phyloP scores from a whole-genome alignment of 2,329 filamentous ascomycete genomes.

The Fusarium nisikadoi region DNA sequence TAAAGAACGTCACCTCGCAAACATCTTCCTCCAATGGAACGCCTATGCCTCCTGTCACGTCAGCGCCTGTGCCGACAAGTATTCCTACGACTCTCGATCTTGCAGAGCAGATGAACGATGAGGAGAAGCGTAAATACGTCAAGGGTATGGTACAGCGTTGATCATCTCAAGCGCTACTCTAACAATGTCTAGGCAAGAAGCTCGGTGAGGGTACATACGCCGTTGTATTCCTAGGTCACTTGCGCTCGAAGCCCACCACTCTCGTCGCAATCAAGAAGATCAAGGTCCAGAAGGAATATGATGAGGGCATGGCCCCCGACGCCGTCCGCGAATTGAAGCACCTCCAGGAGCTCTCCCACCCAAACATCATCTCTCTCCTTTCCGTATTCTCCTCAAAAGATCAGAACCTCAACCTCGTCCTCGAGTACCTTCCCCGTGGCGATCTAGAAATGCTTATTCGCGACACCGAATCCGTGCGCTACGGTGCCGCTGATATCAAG shows the following conservation, averaged over 20 bases:
- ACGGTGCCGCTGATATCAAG: slow-evolving; percentile 91
- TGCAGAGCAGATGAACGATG: slow-evolving; percentile 85
- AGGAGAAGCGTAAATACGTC: slow-evolving; percentile 87
- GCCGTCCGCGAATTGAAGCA: slow-evolving; percentile 96
- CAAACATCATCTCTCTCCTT: slow-evolving; percentile 93
- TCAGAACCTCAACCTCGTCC: slow-evolving; percentile 94
- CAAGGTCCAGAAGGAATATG: slow-evolving; percentile 86
- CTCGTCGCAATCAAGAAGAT: slow-evolving; percentile 95
- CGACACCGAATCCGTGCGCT: slow-evolving; percentile 80
- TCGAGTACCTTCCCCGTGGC: slow-evolving; percentile 93
- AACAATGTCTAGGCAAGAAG: slow-evolving; percentile 73
- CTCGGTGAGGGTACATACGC: slow-evolving; percentile 98
- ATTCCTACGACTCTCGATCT: slow-evolving; percentile 62
- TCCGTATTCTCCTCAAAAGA: slow-evolving; percentile 96
- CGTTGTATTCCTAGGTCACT: slow-evolving; percentile 89
- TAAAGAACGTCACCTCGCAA: slow-evolving; percentile 53
- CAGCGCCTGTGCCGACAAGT: slow-evolving; percentile 45
- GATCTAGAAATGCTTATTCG: slow-evolving; percentile 95
- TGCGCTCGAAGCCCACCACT: slow-evolving; percentile 75
- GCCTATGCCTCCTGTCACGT: slow-evolving; percentile 50
- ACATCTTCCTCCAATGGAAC: slow-evolving; percentile 57
- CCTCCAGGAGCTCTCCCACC: slow-evolving; percentile 91
- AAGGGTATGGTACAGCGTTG: slow-evolving; percentile 67
- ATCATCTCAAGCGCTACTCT: neutral
- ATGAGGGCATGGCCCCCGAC: slow-evolving; percentile 92